These are phyloP conservation scores for Reticulascus tulasneorum DNA, from an alignment of 2,329 filamentous ascomycete species.

Conservation along the genomic window DNA sequence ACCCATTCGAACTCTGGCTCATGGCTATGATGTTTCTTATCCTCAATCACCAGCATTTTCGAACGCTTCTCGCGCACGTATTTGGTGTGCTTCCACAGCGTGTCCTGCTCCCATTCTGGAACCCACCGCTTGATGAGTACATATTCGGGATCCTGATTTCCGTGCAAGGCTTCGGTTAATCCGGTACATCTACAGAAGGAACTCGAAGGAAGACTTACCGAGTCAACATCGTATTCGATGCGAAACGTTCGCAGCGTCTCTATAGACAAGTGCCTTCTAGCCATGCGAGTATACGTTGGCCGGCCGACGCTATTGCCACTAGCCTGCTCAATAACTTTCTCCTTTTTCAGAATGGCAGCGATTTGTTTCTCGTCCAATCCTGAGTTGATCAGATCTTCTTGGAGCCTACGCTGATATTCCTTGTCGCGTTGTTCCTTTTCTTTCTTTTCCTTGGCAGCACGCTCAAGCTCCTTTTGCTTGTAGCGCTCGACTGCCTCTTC, in stretches of 20 bases:
- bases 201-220: slow-evolving; percentile 36
- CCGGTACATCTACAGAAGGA: too few species aligned
- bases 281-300: slow-evolving; percentile 62
- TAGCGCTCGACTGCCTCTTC: slow-evolving; percentile 49
- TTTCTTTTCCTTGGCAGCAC: slow-evolving; percentile 40
- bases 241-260: slow-evolving; percentile 54
- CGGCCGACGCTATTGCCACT: slow-evolving; percentile 21
- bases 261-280: slow-evolving; percentile 56
- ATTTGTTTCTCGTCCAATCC: slow-evolving; percentile 58
- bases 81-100: slow-evolving; percentile 68
- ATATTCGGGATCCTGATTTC: slow-evolving; percentile 58
- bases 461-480: slow-evolving; percentile 45
- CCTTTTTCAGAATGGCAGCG: slow-evolving; percentile 54
- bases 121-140: slow-evolving; percentile 72
- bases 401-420: slow-evolving; percentile 52
- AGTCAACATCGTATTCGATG: slow-evolving; percentile 55
- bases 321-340: slow-evolving; percentile 35
- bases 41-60: slow-evolving; percentile 44
- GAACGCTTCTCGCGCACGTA: slow-evolving; percentile 54
- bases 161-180: too few species aligned
- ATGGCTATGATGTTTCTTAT: slow-evolving; percentile 35
- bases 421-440: slow-evolving; percentile 46
- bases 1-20: slow-evolving; percentile 52
- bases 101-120: slow-evolving; percentile 65
- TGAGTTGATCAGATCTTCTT: slow-evolving; percentile 54